Percentiles rank a stretch among this genome's conserved stretches.
Conservation (phyloP, 2,329 filamentous ascomycete genomes). For the Cercospora sojina region DNA sequence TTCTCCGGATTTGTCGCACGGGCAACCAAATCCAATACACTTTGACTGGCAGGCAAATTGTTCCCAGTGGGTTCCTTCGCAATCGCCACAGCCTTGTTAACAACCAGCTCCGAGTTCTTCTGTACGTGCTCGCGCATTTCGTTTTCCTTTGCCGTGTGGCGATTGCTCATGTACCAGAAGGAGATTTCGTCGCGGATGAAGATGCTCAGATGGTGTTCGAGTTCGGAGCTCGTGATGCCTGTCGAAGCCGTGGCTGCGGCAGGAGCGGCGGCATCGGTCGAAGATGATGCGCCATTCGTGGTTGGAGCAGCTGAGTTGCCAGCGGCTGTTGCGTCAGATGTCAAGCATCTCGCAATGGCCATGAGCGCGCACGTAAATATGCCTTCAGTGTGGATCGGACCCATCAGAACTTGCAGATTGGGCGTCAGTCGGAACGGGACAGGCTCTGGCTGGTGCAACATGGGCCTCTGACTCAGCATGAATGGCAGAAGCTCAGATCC, state of each 20-base stretch:
- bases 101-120: slow-evolving; percentile 83
- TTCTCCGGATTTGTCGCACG: slow-evolving; percentile 90
- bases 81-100: slow-evolving; percentile 83
- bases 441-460: slow-evolving; percentile 92
- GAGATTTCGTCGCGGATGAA: slow-evolving; percentile 98
- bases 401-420: slow-evolving; percentile 94
- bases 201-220: slow-evolving; percentile 91
- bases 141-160: slow-evolving; percentile 63
- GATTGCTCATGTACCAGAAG: slow-evolving; percentile 86
- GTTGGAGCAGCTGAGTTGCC: slow-evolving; percentile 21
- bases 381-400: slow-evolving; percentile 90
- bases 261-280: slow-evolving; percentile 12
- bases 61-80: slow-evolving; percentile 65
- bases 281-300: slow-evolving; percentile 43
- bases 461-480: slow-evolving; percentile 78
- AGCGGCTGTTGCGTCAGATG: slow-evolving; percentile 60
- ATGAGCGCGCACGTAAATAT: slow-evolving; percentile 95
- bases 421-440: slow-evolving; percentile 97
- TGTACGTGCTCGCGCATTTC: slow-evolving; percentile 78
- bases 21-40: slow-evolving; percentile 90
- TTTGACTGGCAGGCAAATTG: slow-evolving; percentile 92
- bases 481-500: slow-evolving; percentile 89
- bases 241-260: slow-evolving; percentile 21
- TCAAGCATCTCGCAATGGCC: slow-evolving; percentile 92
- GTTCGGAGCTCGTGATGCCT: slow-evolving; percentile 54